Evolutionary conservation across 176 grass and related monocot species (phyloP).

Genomic region (Raddia distichophylla): DNA sequence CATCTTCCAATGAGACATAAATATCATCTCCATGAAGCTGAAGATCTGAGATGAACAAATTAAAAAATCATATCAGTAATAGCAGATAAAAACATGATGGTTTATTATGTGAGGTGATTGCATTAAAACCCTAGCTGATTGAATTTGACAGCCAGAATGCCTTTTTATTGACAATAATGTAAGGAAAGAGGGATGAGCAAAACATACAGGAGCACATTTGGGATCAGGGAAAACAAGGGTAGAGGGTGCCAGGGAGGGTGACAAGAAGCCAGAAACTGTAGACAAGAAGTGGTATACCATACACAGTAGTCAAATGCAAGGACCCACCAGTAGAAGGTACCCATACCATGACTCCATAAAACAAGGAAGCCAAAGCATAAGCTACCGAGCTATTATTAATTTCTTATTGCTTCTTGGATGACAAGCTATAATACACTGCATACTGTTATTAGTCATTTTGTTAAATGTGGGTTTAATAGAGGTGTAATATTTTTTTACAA

Average conservation of each 20-base stretch:
- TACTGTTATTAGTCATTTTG: neutral
- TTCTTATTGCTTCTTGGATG: neutral
- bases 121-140: constrained; percentile 4
- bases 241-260: neutral
- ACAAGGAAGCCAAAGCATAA: neutral
- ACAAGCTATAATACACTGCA: neutral
- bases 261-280: neutral
- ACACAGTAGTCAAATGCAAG: neutral
- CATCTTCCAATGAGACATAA: constrained; percentile 91
- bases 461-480: neutral
- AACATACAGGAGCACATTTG: neutral
- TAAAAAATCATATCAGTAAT: neutral
- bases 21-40: constrained; percentile 96
- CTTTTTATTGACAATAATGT: constrained; percentile 8
- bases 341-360: neutral
- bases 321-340: neutral
- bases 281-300: neutral
- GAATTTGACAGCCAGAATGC: neutral
- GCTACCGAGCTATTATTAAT: neutral
- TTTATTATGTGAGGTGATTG: constrained; percentile 2
- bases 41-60: constrained; percentile 71
- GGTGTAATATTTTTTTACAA: neutral
- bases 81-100: neutral
- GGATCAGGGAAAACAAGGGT: neutral
- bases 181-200: neutral